A percentile compares a stretch with the other conserved stretches of the same genome.
These are phyloP conservation scores for Phoma sp. DNA, from an alignment of 2,329 filamentous ascomycete species.

Conservation along the genomic window DNA sequence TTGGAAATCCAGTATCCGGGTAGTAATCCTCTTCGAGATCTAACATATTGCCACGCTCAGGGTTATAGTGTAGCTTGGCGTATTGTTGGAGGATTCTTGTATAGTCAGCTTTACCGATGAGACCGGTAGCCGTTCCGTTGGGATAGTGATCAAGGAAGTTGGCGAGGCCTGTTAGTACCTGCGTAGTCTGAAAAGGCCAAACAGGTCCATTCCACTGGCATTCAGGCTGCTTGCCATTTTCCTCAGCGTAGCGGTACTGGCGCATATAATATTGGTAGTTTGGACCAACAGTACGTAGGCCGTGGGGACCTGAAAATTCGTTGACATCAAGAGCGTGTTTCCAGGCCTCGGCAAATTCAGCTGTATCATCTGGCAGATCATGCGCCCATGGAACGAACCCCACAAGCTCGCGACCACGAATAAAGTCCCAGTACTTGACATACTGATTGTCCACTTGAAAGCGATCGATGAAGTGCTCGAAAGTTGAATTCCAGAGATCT, in stretches of 20 bases:
- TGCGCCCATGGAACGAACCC: slow-evolving; percentile 54
- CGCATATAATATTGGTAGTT: slow-evolving; percentile 55
- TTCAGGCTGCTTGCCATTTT: slow-evolving; percentile 43
- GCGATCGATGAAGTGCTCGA: slow-evolving; percentile 54
- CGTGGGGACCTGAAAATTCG: slow-evolving; percentile 44
- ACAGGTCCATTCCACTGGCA: slow-evolving; percentile 56
- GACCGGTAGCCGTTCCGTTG: slow-evolving; percentile 27
- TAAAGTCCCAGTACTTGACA: slow-evolving; percentile 50
- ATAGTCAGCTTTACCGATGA: slow-evolving; percentile 44
- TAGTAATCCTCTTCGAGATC: slow-evolving; percentile 55
- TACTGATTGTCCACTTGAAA: slow-evolving; percentile 48
- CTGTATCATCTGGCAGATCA: slow-evolving; percentile 49
- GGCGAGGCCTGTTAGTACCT: slow-evolving; percentile 49
- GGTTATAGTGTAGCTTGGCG: slow-evolving; percentile 50
- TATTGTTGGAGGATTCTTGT: slow-evolving; percentile 48
- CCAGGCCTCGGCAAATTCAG: slow-evolving; percentile 48
- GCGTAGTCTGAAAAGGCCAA: slow-evolving; percentile 54
- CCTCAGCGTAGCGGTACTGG: slow-evolving; percentile 47
- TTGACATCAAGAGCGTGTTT: slow-evolving; percentile 45
- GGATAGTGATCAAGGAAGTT: slow-evolving; percentile 53
- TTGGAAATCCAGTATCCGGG: slow-evolving; percentile 49
- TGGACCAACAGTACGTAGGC: slow-evolving; percentile 53
- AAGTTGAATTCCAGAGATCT: slow-evolving; percentile 53
- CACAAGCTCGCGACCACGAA: slow-evolving; percentile 53
- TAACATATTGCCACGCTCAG: slow-evolving; percentile 34